Percentiles rank a stretch among this genome's conserved stretches.
Evolutionary conservation across 768 basidiomycete species (phyloP).

Genomic region (Podaxis sp.): DNA sequence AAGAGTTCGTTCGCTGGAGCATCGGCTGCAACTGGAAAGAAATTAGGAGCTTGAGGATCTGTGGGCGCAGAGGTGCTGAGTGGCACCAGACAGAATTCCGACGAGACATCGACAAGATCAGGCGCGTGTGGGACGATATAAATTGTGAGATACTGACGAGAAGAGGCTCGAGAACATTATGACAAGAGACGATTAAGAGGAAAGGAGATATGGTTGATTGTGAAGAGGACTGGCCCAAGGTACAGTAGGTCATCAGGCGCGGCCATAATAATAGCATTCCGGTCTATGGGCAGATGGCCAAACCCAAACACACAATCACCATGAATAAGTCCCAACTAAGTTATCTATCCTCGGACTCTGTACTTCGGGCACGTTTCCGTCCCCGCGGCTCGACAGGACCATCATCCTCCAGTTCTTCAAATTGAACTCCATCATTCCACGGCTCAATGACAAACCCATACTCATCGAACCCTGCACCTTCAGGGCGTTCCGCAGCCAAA

Average conservation of each 20-base stretch:
- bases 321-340: background rate
- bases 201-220: slow-evolving; percentile 4
- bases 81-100: background rate
- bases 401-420: slow-evolving; percentile 1
- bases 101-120: slow-evolving; percentile 11
- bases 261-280: background rate
- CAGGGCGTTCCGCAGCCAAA: slow-evolving; percentile 1
- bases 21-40: slow-evolving; percentile 77
- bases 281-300: slow-evolving; percentile 6
- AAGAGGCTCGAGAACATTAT: slow-evolving; percentile 9
- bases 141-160: slow-evolving; percentile 17
- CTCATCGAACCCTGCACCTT: background rate
- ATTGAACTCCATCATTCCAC: slow-evolving; percentile 1
- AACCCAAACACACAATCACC: slow-evolving; percentile 5
- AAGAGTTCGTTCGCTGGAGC: slow-evolving; percentile 57
- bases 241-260: slow-evolving; percentile 1
- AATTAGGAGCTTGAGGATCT: slow-evolving; percentile 72
- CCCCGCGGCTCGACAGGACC: slow-evolving; percentile 7
- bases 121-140: background rate
- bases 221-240: slow-evolving; percentile 8
- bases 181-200: background rate
- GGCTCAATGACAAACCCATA: slow-evolving; percentile 4
- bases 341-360: slow-evolving; percentile 7
- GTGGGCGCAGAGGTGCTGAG: slow-evolving; percentile 53
- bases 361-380: slow-evolving; percentile 13